A percentile compares a stretch with the other conserved stretches of the same genome.
These are phyloP conservation scores for Colletotrichum graminicola DNA, from an alignment of 2,329 filamentous ascomycete genomes.

Conservation along the genomic window DNA sequence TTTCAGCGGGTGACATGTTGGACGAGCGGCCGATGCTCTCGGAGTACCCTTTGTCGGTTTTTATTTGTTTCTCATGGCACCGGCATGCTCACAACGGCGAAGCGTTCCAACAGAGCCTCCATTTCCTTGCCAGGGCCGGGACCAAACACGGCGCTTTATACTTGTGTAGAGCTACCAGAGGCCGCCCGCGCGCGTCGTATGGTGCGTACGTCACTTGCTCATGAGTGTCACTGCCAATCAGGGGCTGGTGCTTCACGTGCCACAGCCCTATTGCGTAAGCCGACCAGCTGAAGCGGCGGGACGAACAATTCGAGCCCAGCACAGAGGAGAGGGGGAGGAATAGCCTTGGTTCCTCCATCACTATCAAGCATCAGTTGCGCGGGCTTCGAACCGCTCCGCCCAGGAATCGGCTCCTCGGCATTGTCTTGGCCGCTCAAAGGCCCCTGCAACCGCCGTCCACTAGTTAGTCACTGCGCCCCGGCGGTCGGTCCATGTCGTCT, in stretches of 20 bases:
- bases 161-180: slow-evolving; percentile 28
- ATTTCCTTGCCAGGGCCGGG: not conserved
- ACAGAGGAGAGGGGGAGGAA: not conserved
- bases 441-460: slow-evolving; percentile 22
- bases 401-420: slow-evolving; percentile 28
- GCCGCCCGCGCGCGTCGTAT: slow-evolving; percentile 29
- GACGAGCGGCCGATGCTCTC: slow-evolving; percentile 1
- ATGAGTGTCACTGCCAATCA: slow-evolving; percentile 4
- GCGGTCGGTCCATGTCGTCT: not conserved
- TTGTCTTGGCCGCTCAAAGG: slow-evolving; percentile 15
- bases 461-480: slow-evolving; percentile 12
- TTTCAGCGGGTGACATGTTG: not conserved
- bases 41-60: slow-evolving; percentile 5
- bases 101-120: not conserved
- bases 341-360: not conserved
- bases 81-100: slow-evolving; percentile 3
- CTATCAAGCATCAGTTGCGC: slow-evolving; percentile 5
- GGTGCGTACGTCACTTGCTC: slow-evolving; percentile 36
- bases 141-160: slow-evolving; percentile 40
- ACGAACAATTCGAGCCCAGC: not conserved
- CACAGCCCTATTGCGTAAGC: slow-evolving; percentile 14
- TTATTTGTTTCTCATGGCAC: not conserved
- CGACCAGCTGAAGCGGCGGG: not conserved
- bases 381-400: slow-evolving; percentile 23
- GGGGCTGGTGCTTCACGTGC: slow-evolving; percentile 1